These are phyloP conservation scores for Aspergillus awamori DNA, from an alignment of 2,329 filamentous ascomycete genomes.

Conservation along the genomic window DNA sequence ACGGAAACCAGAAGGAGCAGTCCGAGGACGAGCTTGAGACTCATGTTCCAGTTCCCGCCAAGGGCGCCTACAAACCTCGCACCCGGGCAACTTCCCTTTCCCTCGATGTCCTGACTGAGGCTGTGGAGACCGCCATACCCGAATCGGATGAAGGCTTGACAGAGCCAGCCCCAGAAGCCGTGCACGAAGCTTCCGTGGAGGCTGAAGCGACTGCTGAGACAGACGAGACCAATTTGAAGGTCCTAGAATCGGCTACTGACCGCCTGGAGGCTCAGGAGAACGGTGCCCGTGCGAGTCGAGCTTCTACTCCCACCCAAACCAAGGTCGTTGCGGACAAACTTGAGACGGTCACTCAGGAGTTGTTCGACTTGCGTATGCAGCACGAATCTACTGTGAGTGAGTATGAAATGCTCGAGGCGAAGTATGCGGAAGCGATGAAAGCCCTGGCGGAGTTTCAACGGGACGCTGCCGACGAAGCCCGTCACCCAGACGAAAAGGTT, in stretches of 20 bases:
- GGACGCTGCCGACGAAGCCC: constrained; percentile 78
- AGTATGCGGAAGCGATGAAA: constrained; percentile 87
- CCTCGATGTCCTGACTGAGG: constrained; percentile 48
- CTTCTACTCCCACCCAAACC: constrained; percentile 74
- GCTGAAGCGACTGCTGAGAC: constrained; percentile 22
- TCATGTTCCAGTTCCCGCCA: constrained; percentile 17
- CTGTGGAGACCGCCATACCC: constrained; percentile 49
- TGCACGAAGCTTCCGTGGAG: constrained; percentile 27
- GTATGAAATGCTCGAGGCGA: constrained; percentile 77
- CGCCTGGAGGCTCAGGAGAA: constrained; percentile 28
- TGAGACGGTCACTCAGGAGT: constrained; percentile 86
- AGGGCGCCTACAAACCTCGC: constrained; percentile 30
- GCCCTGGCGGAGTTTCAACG: constrained; percentile 77
- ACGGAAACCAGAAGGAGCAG: constrained; percentile 42
- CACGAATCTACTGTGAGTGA: constrained; percentile 83
- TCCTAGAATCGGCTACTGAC: constrained; percentile 40
- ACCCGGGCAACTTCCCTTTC: constrained; percentile 43
- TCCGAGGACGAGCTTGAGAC: constrained; percentile 24
- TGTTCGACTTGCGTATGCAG: constrained; percentile 85
- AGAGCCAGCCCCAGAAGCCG: constrained; percentile 37
- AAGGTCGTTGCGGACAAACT: constrained; percentile 90
- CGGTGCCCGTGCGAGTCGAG: constrained; percentile 44
- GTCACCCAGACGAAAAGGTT: constrained; percentile 55
- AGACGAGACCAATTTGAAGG: constrained; percentile 38
- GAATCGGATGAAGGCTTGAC: constrained; percentile 47